phyloP scores from a whole-genome alignment of 2,329 filamentous ascomycete species.

The Pseudogymnoascus sp. region DNA sequence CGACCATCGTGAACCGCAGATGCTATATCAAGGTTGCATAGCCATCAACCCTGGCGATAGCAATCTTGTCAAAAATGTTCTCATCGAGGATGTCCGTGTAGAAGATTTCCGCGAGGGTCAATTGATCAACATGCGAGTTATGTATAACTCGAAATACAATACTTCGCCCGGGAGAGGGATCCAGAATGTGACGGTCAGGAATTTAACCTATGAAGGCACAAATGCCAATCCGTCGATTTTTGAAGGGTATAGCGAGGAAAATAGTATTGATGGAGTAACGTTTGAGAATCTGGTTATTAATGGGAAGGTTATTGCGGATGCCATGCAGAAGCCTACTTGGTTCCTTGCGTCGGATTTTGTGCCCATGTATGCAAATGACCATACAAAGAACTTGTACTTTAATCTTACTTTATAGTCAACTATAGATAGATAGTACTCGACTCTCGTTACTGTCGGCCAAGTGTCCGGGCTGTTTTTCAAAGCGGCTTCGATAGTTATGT shows the following conservation, averaged over 20 bases:
- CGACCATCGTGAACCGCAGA: constrained; percentile 30
- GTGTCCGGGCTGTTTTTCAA: too few relatives aligned
- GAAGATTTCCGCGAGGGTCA: constrained; percentile 28
- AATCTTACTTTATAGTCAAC: too few relatives aligned
- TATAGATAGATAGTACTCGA: too few relatives aligned
- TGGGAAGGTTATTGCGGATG: constrained; percentile 11
- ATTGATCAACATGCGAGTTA: constrained; percentile 29
- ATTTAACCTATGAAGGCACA: constrained; percentile 19
- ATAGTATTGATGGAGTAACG: constrained; percentile 12
- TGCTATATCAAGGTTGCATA: constrained; percentile 31
- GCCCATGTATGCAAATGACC: constrained; percentile 14
- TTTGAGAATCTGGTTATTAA: background rate
- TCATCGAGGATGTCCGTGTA: constrained; percentile 26
- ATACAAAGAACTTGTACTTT: background rate
- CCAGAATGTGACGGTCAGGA: background rate
- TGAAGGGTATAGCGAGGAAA: constrained; percentile 16
- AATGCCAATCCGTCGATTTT: background rate
- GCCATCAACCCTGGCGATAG: constrained; percentile 29
- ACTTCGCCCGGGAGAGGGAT: constrained; percentile 28
- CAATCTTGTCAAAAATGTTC: constrained; percentile 26
- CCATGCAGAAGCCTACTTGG: constrained; percentile 24
- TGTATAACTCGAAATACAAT: constrained; percentile 30
- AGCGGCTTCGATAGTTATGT: too few relatives aligned
- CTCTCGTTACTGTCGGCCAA: too few relatives aligned
- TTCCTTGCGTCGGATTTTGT: constrained; percentile 22